Evolutionary conservation across 257 asterid species (phyloP), one percentile per base, ranked within the genome.

Genomic region (Salvia miltiorrhiza): DNA sequence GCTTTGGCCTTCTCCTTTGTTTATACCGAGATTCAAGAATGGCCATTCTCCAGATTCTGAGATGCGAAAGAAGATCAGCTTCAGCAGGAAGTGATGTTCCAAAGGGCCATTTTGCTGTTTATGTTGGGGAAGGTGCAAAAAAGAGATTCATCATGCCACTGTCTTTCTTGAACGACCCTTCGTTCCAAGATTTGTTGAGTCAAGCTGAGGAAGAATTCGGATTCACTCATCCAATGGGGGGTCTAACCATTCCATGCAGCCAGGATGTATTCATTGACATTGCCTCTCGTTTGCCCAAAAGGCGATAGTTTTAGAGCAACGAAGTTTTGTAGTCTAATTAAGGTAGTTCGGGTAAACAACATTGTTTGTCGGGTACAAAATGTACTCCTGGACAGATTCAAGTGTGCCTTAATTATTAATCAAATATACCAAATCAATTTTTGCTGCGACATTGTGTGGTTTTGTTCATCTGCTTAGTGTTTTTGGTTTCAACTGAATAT

Each of bases 141-240:
- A 68, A 37, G 20, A 53, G 70, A 0, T 70, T 59, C 47, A 55
- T 71, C 6, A 33, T 65, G 11, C 60, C 71, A 1, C 60, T 65
- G 0, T 49, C 71, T 2, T 65, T 71, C 63, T 61, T 81, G 73
- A 77, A 81, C 58, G 65, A 81, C 17, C 44, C 80, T 50, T 60
- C 62, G 19, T 81, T 81, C 28, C 85, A 81, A 67, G 74, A 77
- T 6, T 30, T 77, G 40, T 12, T 76, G 3, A 41, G 5, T 32
- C 80, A 53, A 70, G 74, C 52, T 13, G 72, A 77, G 44, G 80
- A 81, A 43, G 85, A 81, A 20, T 77, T 55, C 37, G 78, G 82
- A 2, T 69, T 63, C 57, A 5, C 53, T 66, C 77, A 70, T n/a
- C 83, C 73, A 5, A 75, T 75, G 81, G 76, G 72, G 5, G 84